Evolutionary conservation across 2,329 filamentous ascomycete species (phyloP).

Genomic region (Cryphonectria parasitica): DNA sequence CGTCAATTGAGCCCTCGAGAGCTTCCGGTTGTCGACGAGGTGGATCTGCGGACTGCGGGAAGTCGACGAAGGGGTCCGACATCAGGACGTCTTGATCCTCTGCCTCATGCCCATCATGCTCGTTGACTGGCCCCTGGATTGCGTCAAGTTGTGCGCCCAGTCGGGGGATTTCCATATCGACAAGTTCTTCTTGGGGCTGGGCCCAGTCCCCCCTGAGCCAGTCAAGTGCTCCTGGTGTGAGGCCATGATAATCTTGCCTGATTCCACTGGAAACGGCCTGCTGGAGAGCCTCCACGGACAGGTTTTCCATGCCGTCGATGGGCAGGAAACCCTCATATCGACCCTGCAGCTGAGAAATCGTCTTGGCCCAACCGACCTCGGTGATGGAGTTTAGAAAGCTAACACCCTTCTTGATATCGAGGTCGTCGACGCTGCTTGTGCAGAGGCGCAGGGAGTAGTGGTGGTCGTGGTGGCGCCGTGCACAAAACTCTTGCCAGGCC

Average conservation of each 20-base stretch:
- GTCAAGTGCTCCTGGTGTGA: not conserved
- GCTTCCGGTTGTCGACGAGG: not conserved
- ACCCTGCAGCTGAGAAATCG: not conserved
- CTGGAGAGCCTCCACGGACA: not conserved
- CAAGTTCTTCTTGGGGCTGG: not conserved
- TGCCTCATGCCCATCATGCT: not conserved
- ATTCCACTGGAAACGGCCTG: not conserved
- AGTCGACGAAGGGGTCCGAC: not conserved
- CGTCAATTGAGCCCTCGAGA: not conserved
- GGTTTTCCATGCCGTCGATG: not conserved
- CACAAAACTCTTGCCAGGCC: constrained; percentile 2
- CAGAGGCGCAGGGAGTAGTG: not conserved
- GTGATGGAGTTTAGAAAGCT: not conserved
- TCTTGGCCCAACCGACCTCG: not conserved
- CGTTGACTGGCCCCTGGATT: not conserved
- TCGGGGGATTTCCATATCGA: not conserved
- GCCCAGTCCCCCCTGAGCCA: not conserved
- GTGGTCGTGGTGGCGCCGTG: not conserved
- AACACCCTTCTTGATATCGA: not conserved
- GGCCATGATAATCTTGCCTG: not conserved
- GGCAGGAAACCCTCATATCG: not conserved
- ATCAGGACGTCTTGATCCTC: not conserved
- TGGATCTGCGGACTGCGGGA: not conserved
- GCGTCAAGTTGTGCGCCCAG: not conserved
- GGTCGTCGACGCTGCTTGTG: not conserved